Base-by-base conservation (phyloP, 352 stramenopile genomes). In the Phytophthora vignae region DNA sequence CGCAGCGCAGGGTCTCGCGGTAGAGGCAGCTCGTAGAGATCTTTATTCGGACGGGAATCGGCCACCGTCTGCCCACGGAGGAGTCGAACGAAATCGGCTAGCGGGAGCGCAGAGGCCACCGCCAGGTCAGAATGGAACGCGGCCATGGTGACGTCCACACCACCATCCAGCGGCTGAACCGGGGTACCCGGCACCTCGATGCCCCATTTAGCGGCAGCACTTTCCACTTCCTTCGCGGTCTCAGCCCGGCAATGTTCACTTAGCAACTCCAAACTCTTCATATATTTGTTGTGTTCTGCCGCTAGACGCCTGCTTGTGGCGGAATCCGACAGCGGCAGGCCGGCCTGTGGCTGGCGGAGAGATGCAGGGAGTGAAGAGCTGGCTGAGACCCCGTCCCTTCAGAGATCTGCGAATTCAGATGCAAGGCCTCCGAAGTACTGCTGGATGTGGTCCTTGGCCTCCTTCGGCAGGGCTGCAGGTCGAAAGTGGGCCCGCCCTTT, bases 71-170 rank as follows among this genome's bases (percentile, higher is more conserved):
- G 40, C 12, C 40, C 15, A 5, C 46, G 46, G n/a, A 27, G 17
- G 4, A 68, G 50, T 6, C 22, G 22, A 21, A 53, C 33, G n/a
- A 60, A 60, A 11, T 57, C 60, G 4, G 48, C 15, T 12, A 67
- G 36, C 3, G 17, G 10, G 12, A 67, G 7, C 2, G 15, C 17
- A 1, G 49, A 52, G 15, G 3, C 10, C 4, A 38, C 6, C 17
- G 48, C 31, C 4, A 59, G 60, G 7, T 27, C 15, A 21, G 22
- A 59, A n/a, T 42, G 14, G 15, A 59, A 58, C 3, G 54, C 31
- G 5, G 55, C 40, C 5, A 17, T 6, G 4, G 8, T 14, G 7
- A n/a, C 7, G 48, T 64, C 57, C 15, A 64, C 17, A 7, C 11
- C n/a, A 40, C n/a, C 40, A 2, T 44, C 22, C n/a, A 44, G 33